Conservation (phyloP, 768 basidiomycete species). For the Trametes maxima region DNA sequence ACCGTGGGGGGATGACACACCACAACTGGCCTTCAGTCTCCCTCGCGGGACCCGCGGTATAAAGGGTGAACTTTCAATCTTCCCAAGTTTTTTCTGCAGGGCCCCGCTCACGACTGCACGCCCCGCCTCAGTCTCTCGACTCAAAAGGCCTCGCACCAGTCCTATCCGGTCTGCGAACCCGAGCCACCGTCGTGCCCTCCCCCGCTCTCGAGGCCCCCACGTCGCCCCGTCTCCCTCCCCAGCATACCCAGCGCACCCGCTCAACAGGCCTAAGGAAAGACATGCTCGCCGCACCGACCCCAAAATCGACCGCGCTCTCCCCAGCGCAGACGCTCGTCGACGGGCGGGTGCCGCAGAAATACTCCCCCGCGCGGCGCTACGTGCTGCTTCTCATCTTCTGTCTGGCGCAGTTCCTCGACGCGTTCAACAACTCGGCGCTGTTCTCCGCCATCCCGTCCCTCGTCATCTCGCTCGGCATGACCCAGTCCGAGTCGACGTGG, state of each 20-base stretch:
- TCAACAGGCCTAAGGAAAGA: neutral
- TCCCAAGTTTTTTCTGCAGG: neutral
- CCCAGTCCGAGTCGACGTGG: constrained; percentile 34
- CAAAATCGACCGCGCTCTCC: constrained; percentile 27
- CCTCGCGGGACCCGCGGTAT: constrained; percentile 2
- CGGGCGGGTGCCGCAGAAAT: constrained; percentile 28
- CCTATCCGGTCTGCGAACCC: neutral
- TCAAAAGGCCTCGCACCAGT: neutral
- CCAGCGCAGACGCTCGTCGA: constrained; percentile 35
- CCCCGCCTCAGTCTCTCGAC: neutral
- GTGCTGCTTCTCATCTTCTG: constrained; percentile 39
- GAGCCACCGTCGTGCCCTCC: neutral
- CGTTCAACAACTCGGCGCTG: constrained; percentile 40
- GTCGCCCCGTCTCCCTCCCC: neutral
- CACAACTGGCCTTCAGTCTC: neutral
- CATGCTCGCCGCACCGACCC: constrained; percentile 21
- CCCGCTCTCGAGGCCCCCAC: neutral
- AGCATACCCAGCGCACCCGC: neutral
- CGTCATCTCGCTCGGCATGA: constrained; percentile 29
- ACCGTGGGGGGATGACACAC: constrained; percentile 8
- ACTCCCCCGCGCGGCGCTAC: constrained; percentile 33
- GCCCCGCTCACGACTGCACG: neutral
- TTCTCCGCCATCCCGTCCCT: constrained; percentile 38
- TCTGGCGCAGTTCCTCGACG: constrained; percentile 41
- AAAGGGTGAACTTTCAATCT: neutral